Evolutionary conservation across 2,329 filamentous ascomycete genomes (phyloP), one percentile per base, ranked within the genome.

Genomic region (Talaromyces sp.): DNA sequence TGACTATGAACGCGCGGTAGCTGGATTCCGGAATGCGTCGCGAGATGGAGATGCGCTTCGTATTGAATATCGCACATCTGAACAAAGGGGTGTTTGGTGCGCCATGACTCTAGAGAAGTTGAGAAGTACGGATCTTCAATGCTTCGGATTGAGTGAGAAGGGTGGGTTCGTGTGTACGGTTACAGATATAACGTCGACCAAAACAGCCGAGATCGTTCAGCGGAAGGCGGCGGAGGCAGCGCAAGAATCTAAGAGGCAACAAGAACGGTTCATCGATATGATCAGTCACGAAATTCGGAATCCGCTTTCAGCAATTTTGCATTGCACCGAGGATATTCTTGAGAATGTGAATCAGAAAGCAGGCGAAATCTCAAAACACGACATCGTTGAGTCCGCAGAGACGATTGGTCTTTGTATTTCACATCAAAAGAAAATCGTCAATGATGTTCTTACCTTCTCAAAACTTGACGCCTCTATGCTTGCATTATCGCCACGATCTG

Each of bases 121-220:
- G 22, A 41, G 51, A 11, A 37, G 44, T 2, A 40, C 49, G 1
- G 54, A 65, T 20, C 32, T 54, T 3, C 40, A 49, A 11, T 46
- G 52, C 1, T 58, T 65, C 29, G 22, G 47, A 0, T 20, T 62
- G 2, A 11, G 35, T 5, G 32, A 35, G 11, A 41, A 41, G 1
- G 56, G 57, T 0, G 59, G 65, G 0, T 61, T 57, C 8, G 54
- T 66, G n/a, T 65, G 63, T 48, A 66, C 68, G 4, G 87, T 95
- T 47, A 93, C 90, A 0, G 90, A 95, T 65, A 95, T 96, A 58
- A 91, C 88, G 16, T 84, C 88, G 49, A 89, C 94, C 68, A 96
- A 95, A 69, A 87, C 87, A 79, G 90, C 90, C 1, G 90, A 95
- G 70, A 86, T 87, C 42, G 85, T 91, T 30, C 89, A 95, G 70